Conservation (phyloP, 2,329 filamentous ascomycete genomes). For the Talaromyces amestolkiae region DNA sequence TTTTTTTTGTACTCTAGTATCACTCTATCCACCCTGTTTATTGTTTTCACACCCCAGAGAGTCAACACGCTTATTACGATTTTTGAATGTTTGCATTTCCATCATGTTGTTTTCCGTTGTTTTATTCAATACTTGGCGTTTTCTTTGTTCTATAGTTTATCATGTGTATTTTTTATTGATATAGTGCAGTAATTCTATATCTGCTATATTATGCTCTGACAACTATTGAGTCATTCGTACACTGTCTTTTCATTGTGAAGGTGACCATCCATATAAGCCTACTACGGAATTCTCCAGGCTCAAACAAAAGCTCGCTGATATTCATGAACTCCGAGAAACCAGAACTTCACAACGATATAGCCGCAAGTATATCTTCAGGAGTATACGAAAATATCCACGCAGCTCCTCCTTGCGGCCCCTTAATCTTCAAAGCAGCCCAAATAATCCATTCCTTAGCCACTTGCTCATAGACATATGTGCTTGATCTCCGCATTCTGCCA, state of each 20-base stretch:
- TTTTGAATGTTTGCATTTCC: constrained; percentile 11
- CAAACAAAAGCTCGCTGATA: not conserved
- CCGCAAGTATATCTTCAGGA: not conserved
- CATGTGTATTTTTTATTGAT: constrained; percentile 4
- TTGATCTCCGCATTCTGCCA: not conserved
- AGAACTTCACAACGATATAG: not conserved
- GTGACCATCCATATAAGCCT: no score
- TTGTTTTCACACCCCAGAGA: not conserved
- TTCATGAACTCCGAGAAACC: not conserved
- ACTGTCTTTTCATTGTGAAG: no score
- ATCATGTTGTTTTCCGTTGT: not conserved
- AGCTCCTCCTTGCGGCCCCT: not conserved
- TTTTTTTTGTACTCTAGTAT: constrained; percentile 14
- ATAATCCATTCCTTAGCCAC: not conserved
- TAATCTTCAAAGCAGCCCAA: not conserved
- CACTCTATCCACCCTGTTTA: not conserved
- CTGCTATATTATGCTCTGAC: not conserved
- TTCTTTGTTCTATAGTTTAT: constrained; percentile 3
- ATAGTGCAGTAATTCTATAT: constrained; percentile 9
- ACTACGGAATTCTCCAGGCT: no score
- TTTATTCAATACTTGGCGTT: constrained; percentile 4
- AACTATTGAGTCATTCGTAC: no score
- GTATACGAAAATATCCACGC: not conserved
- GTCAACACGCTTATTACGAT: constrained; percentile 13
- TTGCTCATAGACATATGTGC: not conserved